These are phyloP conservation scores for Coemansia javaensis DNA, from an alignment of 192 early-diverging fungal species.

Conservation along the genomic window DNA sequence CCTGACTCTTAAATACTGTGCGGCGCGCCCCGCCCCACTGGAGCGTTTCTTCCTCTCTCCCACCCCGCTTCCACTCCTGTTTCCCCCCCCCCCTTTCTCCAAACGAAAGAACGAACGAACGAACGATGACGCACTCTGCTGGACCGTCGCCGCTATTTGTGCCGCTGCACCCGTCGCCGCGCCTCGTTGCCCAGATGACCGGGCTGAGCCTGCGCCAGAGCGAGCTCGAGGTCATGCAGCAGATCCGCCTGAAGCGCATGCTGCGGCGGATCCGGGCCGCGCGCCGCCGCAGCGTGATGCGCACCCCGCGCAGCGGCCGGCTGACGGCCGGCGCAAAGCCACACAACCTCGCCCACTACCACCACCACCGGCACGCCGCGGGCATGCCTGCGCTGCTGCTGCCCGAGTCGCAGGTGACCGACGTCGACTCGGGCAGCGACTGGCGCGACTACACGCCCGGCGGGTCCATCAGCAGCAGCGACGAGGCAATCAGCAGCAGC, in stretches of 20 bases:
- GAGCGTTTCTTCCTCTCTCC: too few relatives aligned
- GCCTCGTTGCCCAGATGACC: conserved; percentile 42
- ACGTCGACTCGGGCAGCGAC: neutral
- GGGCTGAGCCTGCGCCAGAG: conserved; percentile 37
- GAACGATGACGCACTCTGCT: neutral
- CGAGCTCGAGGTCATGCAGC: conserved; percentile 39
- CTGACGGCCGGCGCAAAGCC: too few relatives aligned
- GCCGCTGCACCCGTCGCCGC: conserved; percentile 32
- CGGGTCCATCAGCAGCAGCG: too few relatives aligned
- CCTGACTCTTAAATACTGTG: too few relatives aligned
- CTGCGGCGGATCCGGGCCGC: conserved; percentile 22
- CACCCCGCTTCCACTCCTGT: too few relatives aligned
- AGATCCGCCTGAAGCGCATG: conserved; percentile 42
- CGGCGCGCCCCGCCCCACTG: too few relatives aligned
- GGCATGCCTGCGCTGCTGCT: conserved; percentile 7
- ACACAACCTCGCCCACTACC: too few relatives aligned
- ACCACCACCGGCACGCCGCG: neutral
- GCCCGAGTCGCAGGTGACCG: conserved; percentile 3
- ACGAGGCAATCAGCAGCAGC: too few relatives aligned
- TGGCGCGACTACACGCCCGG: too few relatives aligned
- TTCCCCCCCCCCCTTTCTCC: neutral
- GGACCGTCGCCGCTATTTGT: conserved; percentile 36
- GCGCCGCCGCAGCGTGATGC: neutral
- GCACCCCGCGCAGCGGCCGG: neutral
- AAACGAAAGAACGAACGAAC: neutral